Evolutionary conservation across 2,329 filamentous ascomycete genomes (phyloP).

Genomic region (Fusarium subglutinans): DNA sequence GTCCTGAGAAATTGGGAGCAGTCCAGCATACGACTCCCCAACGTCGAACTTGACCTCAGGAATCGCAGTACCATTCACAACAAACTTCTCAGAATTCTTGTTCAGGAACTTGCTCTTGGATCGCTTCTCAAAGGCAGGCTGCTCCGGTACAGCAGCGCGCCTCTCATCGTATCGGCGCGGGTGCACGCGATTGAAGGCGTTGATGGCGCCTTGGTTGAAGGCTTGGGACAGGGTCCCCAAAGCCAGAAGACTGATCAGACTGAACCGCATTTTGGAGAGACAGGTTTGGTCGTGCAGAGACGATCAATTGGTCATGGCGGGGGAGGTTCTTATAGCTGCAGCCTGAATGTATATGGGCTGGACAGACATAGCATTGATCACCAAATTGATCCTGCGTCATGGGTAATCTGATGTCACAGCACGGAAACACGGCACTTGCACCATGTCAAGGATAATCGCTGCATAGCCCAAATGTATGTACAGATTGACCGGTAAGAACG

Average conservation of each 20-base stretch:
- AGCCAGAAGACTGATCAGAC: constrained; percentile 31
- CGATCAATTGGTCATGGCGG: not conserved
- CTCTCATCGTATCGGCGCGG: constrained; percentile 20
- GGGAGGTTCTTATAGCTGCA: constrained; percentile 3
- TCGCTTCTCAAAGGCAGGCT: constrained; percentile 14
- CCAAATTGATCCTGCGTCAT: constrained; percentile 1
- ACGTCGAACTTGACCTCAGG: constrained; percentile 77
- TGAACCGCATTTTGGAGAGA: constrained; percentile 31
- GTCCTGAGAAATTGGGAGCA: constrained; percentile 64
- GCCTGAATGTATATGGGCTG: not conserved
- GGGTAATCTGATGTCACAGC: constrained; percentile 9
- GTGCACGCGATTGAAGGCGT: constrained; percentile 27
- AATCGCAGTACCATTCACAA: constrained; percentile 70
- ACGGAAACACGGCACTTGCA: constrained; percentile 24
- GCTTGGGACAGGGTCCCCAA: constrained; percentile 37
- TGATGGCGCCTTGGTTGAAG: constrained; percentile 37
- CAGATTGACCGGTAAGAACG: constrained; percentile 17
- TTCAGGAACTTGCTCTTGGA: constrained; percentile 35
- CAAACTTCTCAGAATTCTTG: constrained; percentile 54
- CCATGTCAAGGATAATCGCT: not conserved
- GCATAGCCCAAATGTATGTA: not conserved
- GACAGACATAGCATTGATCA: not conserved
- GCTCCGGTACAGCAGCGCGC: not conserved
- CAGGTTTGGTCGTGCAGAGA: not conserved
- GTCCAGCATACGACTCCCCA: constrained; percentile 71